Base-by-base conservation (phyloP, 768 basidiomycete genomes). In the Leccinellum rugosiceps region DNA sequence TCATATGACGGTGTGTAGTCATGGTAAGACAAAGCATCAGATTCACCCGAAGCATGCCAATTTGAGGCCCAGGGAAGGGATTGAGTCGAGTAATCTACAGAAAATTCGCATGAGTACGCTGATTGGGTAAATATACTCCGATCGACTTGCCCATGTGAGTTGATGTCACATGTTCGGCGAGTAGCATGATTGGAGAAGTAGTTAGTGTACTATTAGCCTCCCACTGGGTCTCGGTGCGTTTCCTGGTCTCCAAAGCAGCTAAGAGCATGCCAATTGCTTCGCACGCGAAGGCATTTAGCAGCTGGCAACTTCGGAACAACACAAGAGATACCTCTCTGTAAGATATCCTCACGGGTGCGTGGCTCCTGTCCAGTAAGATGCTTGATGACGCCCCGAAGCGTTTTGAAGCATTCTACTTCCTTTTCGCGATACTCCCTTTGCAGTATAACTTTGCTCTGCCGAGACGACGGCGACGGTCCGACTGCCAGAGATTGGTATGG, bases 361-460 rank as follows among this genome's bases (percentile, higher is more conserved):
- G 23, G 52, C 3, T 62, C 58, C 30, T 56, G 49, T 17, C 57
- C 54, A 1, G 61, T 67, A 30, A 65, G 48, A 3, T 38, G 43
- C 41, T 44, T 58, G 31, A 69, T 62, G 19, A 51, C 30, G 4
- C 52, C 47, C 3, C 68, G 60, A 14, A 70, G 69, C 10, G 4
- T 26, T 13, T 52, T 52, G 21, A 70, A 63, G 46, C 53, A 49
- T 8, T 60, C 65, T 5, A 28, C 34, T n/a, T 70, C 68, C 43
- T 50, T 65, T 46, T 65, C 66, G 6, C 68, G 65, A 35, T 70
- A 70, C 21, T 52, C 58, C 52, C 51, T 59, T 25, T 70, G 68
- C 47, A 32, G 19, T 3, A 25, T 14, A 7, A 43, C 57, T 35
- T 63, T 70, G 38, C 21, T 59, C 15, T 52, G 67, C 25, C 48